Evolutionary conservation across 305 asterid genomes (phyloP), one percentile per base, ranked within the genome.

Genomic region (Rubia balearica): DNA sequence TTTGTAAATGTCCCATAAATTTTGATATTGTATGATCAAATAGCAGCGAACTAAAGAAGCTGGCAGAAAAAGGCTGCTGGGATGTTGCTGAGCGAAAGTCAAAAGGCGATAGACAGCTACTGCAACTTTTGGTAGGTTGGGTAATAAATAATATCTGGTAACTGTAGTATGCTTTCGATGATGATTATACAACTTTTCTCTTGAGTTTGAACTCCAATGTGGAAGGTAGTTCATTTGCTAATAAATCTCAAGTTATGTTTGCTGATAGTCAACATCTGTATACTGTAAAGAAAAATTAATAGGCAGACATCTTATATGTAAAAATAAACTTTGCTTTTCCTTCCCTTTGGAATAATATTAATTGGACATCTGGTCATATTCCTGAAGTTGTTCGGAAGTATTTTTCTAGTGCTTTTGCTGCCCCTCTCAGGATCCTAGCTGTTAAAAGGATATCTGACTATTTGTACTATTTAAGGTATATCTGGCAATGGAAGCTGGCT

Each of bases 401-500:
- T 33, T 33, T 33, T 33, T 33, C 38, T 33, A 33, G 3, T 33
- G 38, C 5, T 33, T 33, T 33, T 33, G 38, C 38, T 33, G 38
- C 38, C 5, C 33, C 17, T 48, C 27, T 62, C 10, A 43, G 17
- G n/a, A 33, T 19, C 38, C 12, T 10, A 73, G 12, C 19, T 16
- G 10, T 73, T 33, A 42, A 8, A 53, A 46, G 19, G 46, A 38
- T 56, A 42, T 78, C 69, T 76, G 62, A 61, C 51, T 49, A 8
- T 68, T 80, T 74, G 49, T 33, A 73, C 69, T 71, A 51, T 19
- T 71, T 68, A 69, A 92, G 99, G 99, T 94, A 70, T 91, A 94
- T 84, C 81, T 94, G 83, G 98, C 99, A 53, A 81, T 91, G 97
- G 98, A 94, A 87, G 97, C 97, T 81, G 99, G 99, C 73, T 91